Evolutionary conservation across 768 basidiomycete genomes (phyloP), one percentile per base, ranked within the genome.

Genomic region (Mycena galericulata): DNA sequence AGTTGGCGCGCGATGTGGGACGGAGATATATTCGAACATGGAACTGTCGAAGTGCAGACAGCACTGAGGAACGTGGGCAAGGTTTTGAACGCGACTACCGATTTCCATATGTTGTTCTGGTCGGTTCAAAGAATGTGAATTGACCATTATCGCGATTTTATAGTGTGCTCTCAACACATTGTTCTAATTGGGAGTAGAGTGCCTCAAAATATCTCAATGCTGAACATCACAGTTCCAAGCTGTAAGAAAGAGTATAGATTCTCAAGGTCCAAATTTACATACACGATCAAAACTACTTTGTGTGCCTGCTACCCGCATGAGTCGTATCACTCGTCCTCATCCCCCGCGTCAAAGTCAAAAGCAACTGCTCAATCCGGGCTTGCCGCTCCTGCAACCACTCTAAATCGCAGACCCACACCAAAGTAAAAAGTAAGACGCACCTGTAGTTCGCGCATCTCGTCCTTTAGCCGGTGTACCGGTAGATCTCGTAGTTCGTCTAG

Each of bases 381-480:
- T 94, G 93, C 50, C 91, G 90, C 63, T 92, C 88, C 89, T 91
- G 68, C 30, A 67, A 49, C 49, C 57, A 36, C 2, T 40, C 8
- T 49, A 41, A 26, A 53, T 50, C 24, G 40, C 51, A 22, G 45
- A 46, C 43, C 49, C 41, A 40, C n/a, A 63, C 26, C 65, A 59
- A 27, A 51, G 50, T 18, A 18, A 53, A 54, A 51, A 12, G 36
- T 49, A 34, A 15, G 56, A 78, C 84, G 53, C 49, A 92, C 92
- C 85, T 92, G 92, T 30, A 95, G 78, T 75, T 95, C 94, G 75
- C 89, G 93, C 87, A 96, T 91, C 77, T 95, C 93, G 3, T 91
- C 90, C 77, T 88, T 91, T 40, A 96, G 79, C 68, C 79, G 85
- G 38, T 86, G 84, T 22, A 93, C 86, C 9, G 93, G 92, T 68